These are phyloP conservation scores for Gamarada debralockiae DNA, from an alignment of 495 filamentous ascomycete genomes.

Conservation along the genomic window DNA sequence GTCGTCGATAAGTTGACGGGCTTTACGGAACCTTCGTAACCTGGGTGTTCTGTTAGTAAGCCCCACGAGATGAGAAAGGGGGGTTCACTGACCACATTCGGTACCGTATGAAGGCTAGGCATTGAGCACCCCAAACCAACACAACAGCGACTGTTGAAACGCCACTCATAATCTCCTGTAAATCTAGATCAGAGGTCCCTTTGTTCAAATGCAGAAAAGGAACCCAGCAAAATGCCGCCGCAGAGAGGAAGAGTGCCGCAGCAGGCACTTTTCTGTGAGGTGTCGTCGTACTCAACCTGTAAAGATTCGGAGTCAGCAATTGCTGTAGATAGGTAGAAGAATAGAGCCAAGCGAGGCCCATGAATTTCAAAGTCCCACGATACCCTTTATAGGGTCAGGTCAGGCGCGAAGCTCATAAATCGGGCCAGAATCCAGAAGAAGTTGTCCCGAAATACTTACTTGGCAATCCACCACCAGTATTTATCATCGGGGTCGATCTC, in stretches of 20 bases:
- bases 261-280: slow-evolving; percentile 27
- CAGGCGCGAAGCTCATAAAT: too few relatives aligned
- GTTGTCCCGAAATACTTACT: too few relatives aligned
- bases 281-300: slow-evolving; percentile 8
- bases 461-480: slow-evolving; percentile 8
- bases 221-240: slow-evolving; percentile 38
- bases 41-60: too few relatives aligned
- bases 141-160: slow-evolving; percentile 37
- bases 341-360: too few relatives aligned
- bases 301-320: too few relatives aligned
- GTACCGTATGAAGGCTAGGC: slow-evolving; percentile 41
- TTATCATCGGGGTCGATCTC: slow-evolving; percentile 25
- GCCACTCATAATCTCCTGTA: slow-evolving; percentile 31
- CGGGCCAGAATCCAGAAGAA: too few relatives aligned
- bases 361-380: too few relatives aligned
- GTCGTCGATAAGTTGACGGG: too few relatives aligned
- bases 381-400: too few relatives aligned
- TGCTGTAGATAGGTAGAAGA: too few relatives aligned
- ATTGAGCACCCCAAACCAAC: slow-evolving; percentile 42
- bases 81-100: slow-evolving; percentile 11
- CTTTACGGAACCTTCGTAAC: too few relatives aligned
- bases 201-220: slow-evolving; percentile 35
- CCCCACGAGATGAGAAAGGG: not conserved
- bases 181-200: slow-evolving; percentile 20
- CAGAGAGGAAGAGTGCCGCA: slow-evolving; percentile 35